A percentile compares a stretch with the other conserved stretches of the same genome.
Evolutionary conservation across 176 grass and related monocot genomes (phyloP).

Genomic region (Triticum dicoccoides): DNA sequence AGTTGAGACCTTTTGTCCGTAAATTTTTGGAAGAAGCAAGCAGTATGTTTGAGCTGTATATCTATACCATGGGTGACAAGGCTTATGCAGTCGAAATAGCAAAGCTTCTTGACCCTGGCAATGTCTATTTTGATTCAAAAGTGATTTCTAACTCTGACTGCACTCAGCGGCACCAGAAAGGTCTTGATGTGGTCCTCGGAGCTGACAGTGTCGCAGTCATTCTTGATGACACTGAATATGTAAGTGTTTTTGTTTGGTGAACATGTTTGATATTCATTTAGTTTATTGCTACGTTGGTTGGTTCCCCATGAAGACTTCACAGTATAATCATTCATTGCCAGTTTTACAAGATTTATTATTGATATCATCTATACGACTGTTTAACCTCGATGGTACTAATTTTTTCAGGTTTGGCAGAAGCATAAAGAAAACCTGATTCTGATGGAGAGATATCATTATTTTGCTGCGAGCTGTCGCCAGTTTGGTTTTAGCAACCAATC

Average conservation of each 20-base stretch:
- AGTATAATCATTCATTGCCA: background rate
- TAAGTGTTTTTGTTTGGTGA: constrained; percentile 42
- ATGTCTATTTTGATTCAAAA: constrained; percentile 81
- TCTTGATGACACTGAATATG: constrained; percentile 88
- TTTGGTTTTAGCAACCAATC: constrained; percentile 60
- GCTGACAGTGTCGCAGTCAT: constrained; percentile 76
- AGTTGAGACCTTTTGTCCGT: constrained; percentile 77
- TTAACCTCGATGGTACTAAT: background rate
- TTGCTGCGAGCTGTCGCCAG: constrained; percentile 69
- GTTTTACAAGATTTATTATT: background rate
- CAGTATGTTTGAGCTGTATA: constrained; percentile 87
- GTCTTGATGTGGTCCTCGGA: constrained; percentile 93
- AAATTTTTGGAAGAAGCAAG: constrained; percentile 85
- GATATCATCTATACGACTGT: background rate
- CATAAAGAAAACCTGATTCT: constrained; percentile 95
- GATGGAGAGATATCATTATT: constrained; percentile 96
- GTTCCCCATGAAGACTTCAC: background rate
- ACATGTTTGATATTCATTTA: constrained; percentile 1
- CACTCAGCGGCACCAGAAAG: constrained; percentile 86
- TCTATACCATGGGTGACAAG: constrained; percentile 94
- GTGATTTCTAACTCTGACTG: constrained; percentile 84
- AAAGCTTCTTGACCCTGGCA: constrained; percentile 83
- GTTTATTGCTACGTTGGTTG: background rate
- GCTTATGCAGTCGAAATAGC: constrained; percentile 89
- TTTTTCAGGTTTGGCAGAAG: constrained; percentile 79